Conservation (phyloP, 225 moss, liverwort and hornwort species). For the Bryoerythrophyllum caledonicum region DNA sequence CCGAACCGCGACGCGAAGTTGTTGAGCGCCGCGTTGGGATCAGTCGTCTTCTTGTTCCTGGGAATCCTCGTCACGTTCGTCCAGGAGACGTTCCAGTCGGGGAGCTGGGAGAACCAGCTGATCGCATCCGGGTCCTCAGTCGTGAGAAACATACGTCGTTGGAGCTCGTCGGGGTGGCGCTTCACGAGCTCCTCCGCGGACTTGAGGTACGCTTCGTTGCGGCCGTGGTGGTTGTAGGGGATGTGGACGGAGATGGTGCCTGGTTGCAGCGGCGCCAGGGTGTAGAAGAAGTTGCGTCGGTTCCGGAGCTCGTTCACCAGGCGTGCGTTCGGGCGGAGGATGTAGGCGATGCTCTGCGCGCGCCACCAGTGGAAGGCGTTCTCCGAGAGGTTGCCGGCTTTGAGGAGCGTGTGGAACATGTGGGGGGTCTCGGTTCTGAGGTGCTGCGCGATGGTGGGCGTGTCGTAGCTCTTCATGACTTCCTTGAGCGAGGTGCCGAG, state of each 20-base stretch:
- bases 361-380: conserved; percentile 45
- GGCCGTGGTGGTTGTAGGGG: conserved; percentile 34
- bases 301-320: conserved; percentile 29
- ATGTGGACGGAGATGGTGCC: conserved; percentile 54
- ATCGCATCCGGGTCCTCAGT: conserved; percentile 48
- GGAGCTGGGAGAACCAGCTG: conserved; percentile 32
- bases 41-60: conserved; percentile 4
- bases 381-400: conserved; percentile 19
- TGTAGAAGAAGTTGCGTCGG: conserved; percentile 39
- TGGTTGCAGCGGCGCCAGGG: conserved; percentile 13
- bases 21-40: conserved; percentile 28
- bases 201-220: conserved; percentile 20
- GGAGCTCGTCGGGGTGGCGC: conserved; percentile 18
- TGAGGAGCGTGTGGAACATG: conserved; percentile 44
- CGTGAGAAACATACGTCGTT: conserved; percentile 45
- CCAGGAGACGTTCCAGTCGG: conserved; percentile 45
- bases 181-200: conserved; percentile 33
- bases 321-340: conserved; percentile 45
- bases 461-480: conserved; percentile 9
- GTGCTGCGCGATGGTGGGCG: conserved; percentile 25
- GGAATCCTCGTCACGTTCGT: conserved; percentile 38
- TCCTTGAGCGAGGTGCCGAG: conserved; percentile 35
- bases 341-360: conserved; percentile 46
- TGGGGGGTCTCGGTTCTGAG: conserved; percentile 29
- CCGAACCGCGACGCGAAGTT: conserved; percentile 45